These are phyloP conservation scores for Lactarius pseudohatsudake DNA, from an alignment of 768 basidiomycete genomes.

Conservation along the genomic window DNA sequence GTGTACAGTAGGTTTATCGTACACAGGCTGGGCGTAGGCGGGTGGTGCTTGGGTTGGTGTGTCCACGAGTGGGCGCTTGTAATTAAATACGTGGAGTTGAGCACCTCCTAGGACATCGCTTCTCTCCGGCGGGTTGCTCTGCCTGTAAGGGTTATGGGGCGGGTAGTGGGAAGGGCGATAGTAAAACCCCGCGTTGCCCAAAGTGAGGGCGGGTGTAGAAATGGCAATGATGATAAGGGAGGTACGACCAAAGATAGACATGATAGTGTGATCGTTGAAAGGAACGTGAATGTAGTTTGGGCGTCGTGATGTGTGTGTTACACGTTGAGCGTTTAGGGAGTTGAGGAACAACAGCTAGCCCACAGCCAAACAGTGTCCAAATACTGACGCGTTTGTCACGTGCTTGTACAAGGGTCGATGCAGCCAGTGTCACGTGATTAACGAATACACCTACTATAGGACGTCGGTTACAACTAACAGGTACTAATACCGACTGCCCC, in stretches of 20 bases:
- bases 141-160: neutral
- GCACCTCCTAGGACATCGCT: neutral
- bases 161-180: slow-evolving; percentile 17
- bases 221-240: slow-evolving; percentile 22
- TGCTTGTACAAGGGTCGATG: neutral
- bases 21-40: neutral
- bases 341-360: neutral
- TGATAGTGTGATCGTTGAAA: slow-evolving; percentile 18
- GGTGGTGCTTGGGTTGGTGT: slow-evolving; percentile 10
- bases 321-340: slow-evolving; percentile 11
- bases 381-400: slow-evolving; percentile 22
- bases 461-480: neutral
- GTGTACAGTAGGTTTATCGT: neutral
- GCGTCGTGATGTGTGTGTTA: neutral
- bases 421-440: neutral
- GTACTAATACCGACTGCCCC: neutral
- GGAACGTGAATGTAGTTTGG: slow-evolving; percentile 17
- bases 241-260: slow-evolving; percentile 20
- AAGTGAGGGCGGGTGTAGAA: slow-evolving; percentile 7
- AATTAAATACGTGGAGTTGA: neutral
- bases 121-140: slow-evolving; percentile 2
- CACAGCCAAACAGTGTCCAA: slow-evolving; percentile 18
- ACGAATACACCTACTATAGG: no score
- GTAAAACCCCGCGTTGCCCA: slow-evolving; percentile 7
- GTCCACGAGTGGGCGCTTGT: neutral